Evolutionary conservation across 257 asterid genomes (phyloP).

Genomic region (Rauvolfia tetraphylla): DNA sequence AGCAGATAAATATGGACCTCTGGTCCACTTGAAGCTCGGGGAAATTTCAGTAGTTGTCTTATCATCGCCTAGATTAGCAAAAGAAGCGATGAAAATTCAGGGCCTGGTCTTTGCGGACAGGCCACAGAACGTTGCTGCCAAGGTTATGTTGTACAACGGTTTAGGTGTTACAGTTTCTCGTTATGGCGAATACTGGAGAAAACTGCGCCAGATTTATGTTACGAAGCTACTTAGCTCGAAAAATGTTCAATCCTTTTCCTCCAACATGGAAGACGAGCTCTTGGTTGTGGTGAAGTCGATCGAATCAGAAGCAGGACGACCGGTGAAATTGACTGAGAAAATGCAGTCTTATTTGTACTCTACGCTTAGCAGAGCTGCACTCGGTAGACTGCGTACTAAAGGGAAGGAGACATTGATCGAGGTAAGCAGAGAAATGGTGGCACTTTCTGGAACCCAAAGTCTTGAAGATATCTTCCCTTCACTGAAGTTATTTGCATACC

Average conservation of each 20-base stretch:
- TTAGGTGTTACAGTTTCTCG: not conserved
- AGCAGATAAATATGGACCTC: no score
- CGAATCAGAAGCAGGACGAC: not conserved
- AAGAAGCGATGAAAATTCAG: no score
- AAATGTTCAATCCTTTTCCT: not conserved
- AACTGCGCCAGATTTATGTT: not conserved
- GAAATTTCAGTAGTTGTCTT: no score
- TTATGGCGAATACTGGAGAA: not conserved
- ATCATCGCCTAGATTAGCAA: no score
- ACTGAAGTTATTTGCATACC: not conserved
- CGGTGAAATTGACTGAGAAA: not conserved
- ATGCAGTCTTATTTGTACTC: no score
- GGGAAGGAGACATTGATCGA: not conserved
- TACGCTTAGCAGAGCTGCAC: not conserved
- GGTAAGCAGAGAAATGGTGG: not conserved
- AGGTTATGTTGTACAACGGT: not conserved
- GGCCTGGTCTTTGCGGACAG: not conserved
- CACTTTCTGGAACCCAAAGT: not conserved
- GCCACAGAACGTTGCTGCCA: no score
- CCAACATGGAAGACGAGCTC: not conserved
- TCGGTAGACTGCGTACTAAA: not conserved
- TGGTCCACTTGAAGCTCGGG: not conserved
- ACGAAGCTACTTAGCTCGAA: not conserved
- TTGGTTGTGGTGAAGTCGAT: not conserved
- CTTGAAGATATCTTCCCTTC: not conserved